Evolutionary conservation across 257 asterid genomes (phyloP).

Genomic region (Solanum ahanhuiri): DNA sequence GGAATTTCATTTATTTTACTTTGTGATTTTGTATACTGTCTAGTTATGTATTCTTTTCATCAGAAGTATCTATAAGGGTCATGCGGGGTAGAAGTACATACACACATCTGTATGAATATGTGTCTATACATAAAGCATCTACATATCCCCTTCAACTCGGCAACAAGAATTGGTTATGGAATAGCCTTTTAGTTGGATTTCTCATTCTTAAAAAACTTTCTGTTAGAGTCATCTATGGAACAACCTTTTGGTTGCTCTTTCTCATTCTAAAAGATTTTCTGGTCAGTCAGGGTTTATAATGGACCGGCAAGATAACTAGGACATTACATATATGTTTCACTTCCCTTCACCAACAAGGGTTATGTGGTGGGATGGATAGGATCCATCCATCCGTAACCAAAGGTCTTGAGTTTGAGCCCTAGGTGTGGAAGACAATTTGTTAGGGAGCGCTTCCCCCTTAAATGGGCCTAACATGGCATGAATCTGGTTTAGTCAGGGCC

Average conservation of each 20-base stretch:
- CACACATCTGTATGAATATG: neutral
- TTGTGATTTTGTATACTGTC: neutral
- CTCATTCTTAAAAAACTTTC: neutral
- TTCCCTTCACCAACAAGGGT: neutral
- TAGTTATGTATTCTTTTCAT: neutral
- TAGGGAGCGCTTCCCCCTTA: neutral
- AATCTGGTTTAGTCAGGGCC: neutral
- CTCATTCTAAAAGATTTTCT: neutral
- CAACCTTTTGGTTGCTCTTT: neutral
- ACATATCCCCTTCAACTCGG: neutral
- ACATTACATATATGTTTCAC: neutral
- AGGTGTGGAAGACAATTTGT: neutral
- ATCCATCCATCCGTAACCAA: neutral
- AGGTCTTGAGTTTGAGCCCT: neutral
- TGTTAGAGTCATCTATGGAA: neutral
- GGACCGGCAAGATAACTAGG: neutral
- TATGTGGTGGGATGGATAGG: neutral
- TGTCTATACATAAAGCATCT: neutral
- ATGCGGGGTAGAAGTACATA: neutral
- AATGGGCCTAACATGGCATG: neutral
- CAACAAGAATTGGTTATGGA: neutral
- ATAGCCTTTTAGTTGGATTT: neutral
- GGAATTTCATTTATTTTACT: conserved; percentile 37
- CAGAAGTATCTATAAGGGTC: neutral
- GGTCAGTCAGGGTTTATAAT: neutral